phyloP scores from a whole-genome alignment of 176 grass and related monocot genomes.

The Phragmites australis region DNA sequence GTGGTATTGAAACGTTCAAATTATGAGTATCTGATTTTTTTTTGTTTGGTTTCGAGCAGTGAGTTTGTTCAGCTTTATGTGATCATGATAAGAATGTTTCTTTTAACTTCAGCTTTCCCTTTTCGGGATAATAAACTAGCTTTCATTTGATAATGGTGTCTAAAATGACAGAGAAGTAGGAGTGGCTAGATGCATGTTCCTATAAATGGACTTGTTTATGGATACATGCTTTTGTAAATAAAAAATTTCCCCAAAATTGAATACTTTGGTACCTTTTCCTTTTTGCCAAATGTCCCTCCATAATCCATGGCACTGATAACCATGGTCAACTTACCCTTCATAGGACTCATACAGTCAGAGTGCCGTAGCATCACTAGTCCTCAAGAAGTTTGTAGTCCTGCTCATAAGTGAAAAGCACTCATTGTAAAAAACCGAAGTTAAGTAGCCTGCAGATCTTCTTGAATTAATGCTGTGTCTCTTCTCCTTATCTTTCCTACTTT shows the following conservation, averaged over 20 bases:
- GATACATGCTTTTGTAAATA: not conserved
- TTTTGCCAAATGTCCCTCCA: not conserved
- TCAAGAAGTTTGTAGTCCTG: not conserved
- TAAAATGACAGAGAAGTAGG: not conserved
- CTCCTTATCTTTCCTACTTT: not conserved
- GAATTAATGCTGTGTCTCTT: not conserved
- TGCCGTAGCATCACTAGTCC: constrained; percentile 3
- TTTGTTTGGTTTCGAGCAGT: not conserved
- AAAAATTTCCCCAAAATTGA: too few species aligned
- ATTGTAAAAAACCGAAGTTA: not conserved
- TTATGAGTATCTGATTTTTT: not conserved
- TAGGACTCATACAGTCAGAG: not conserved
- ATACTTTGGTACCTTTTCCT: not conserved
- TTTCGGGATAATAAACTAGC: not conserved
- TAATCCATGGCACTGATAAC: not conserved
- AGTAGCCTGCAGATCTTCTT: constrained; percentile 10
- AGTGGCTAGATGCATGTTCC: constrained; percentile 13
- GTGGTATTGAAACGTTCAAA: not conserved
- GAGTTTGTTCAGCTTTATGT: not conserved
- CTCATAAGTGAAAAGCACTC: not conserved
- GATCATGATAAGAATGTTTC: not conserved
- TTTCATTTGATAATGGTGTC: not conserved
- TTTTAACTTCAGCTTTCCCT: not conserved
- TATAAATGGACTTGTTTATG: not conserved
- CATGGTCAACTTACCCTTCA: not conserved